phyloP scores from a whole-genome alignment of 2,329 filamentous ascomycete genomes.

The Penicillium polonicum region DNA sequence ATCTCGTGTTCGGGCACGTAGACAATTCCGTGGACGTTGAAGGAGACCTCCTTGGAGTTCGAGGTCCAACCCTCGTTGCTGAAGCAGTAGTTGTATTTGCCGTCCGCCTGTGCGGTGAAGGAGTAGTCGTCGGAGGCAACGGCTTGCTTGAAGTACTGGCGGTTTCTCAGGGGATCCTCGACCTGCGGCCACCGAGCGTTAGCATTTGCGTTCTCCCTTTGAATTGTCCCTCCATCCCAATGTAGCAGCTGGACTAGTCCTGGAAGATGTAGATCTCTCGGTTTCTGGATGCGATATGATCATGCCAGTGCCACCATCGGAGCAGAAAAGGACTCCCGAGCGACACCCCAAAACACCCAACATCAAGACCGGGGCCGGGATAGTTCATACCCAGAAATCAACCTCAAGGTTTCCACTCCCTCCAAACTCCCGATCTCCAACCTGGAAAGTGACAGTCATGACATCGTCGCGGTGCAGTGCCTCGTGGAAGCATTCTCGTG shows the following conservation, averaged over 20 bases:
- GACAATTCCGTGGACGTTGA: conserved; percentile 98
- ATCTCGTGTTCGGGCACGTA: conserved; percentile 89
- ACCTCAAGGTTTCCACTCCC: conserved; percentile 92
- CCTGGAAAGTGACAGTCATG: conserved; percentile 98
- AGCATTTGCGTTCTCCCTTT: conserved; percentile 5
- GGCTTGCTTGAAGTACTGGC: conserved; percentile 75
- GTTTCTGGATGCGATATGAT: neutral
- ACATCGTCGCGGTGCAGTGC: conserved; percentile 86
- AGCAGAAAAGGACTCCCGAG: neutral
- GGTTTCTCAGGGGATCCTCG: conserved; percentile 70
- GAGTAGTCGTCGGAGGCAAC: conserved; percentile 90
- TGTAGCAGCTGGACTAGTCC: neutral
- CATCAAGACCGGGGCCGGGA: conserved; percentile 3
- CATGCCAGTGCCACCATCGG: neutral
- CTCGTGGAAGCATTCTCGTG: conserved; percentile 97
- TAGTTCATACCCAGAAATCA: conserved; percentile 84
- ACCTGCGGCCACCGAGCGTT: conserved; percentile 54
- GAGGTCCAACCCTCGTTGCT: conserved; percentile 98
- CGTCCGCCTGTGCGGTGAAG: conserved; percentile 81
- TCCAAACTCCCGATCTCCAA: conserved; percentile 94
- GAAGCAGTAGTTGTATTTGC: conserved; percentile 95
- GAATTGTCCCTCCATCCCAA: neutral
- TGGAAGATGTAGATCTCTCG: neutral
- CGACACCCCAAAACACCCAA: neutral
- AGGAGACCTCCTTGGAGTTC: conserved; percentile 95